Percentiles rank a stretch among this genome's conserved stretches.
Conservation (phyloP, 2,329 filamentous ascomycete genomes). For the Septoria petroselini region DNA sequence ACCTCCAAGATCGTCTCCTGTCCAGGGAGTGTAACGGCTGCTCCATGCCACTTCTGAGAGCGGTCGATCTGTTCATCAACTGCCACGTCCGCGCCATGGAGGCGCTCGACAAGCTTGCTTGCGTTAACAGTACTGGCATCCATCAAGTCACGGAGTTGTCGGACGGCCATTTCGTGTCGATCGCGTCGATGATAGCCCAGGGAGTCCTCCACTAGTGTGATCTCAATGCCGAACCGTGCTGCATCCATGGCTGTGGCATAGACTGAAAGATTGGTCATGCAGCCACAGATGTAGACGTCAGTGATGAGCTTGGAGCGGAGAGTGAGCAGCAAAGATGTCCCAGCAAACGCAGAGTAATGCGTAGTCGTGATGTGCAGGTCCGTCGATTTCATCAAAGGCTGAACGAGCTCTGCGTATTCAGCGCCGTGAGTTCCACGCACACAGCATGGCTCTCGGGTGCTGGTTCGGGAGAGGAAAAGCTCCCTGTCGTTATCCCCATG, state of each 20-base stretch:
- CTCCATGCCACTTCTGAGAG: too few species aligned
- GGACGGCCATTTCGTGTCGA: conserved; percentile 68
- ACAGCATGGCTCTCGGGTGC: conserved; percentile 43
- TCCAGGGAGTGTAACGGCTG: conserved; percentile 3
- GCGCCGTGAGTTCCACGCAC: conserved; percentile 46
- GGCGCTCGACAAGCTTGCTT: conserved; percentile 43
- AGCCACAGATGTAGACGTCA: conserved; percentile 84
- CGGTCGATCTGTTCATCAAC: conserved; percentile 20
- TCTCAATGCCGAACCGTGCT: conserved; percentile 79
- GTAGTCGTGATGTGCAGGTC: conserved; percentile 64
- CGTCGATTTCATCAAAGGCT: conserved; percentile 47
- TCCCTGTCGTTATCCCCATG: conserved; percentile 44
- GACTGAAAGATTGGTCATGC: conserved; percentile 80
- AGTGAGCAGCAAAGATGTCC: conserved; percentile 68
- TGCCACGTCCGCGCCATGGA: conserved; percentile 20
- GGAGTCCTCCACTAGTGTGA: conserved; percentile 84
- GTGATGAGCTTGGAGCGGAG: conserved; percentile 84
- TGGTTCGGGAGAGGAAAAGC: conserved; percentile 44
- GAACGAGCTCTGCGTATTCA: conserved; percentile 51
- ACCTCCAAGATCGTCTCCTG: conserved; percentile 14
- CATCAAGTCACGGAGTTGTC: conserved; percentile 68
- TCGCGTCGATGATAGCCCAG: conserved; percentile 71
- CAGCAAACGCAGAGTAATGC: conserved; percentile 83
- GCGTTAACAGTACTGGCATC: conserved; percentile 65
- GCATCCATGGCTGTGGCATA: conserved; percentile 91